A percentile compares a stretch with the other conserved stretches of the same genome.
These are phyloP conservation scores for Tolypocladium paradoxum DNA, from an alignment of 2,329 filamentous ascomycete genomes.

Conservation along the genomic window DNA sequence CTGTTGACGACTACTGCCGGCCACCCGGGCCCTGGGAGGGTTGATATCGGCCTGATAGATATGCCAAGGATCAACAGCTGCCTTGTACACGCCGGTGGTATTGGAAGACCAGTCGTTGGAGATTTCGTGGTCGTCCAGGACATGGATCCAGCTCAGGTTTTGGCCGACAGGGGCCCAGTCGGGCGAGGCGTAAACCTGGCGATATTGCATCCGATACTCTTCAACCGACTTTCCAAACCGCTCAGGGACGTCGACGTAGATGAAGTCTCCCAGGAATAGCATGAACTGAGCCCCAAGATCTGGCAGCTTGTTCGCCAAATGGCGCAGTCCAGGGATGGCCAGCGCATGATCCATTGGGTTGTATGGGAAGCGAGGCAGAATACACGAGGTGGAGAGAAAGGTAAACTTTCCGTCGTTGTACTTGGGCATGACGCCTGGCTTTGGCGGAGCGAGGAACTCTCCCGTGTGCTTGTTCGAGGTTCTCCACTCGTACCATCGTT, in stretches of 20 bases:
- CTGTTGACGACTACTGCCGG: constrained; percentile 26
- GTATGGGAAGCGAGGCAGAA: constrained; percentile 86
- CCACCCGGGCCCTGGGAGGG: constrained; percentile 55
- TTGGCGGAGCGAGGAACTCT: constrained; percentile 68
- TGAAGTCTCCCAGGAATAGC: constrained; percentile 80
- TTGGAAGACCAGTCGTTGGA: constrained; percentile 73
- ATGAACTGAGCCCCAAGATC: constrained; percentile 65
- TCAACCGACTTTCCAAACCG: constrained; percentile 61
- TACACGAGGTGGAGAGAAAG: constrained; percentile 86
- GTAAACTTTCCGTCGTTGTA: constrained; percentile 63
- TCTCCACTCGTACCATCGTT: constrained; percentile 70
- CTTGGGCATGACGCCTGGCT: constrained; percentile 50
- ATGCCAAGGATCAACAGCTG: constrained; percentile 73
- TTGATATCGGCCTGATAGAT: constrained; percentile 81
- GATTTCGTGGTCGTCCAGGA: constrained; percentile 94
- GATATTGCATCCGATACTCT: constrained; percentile 83
- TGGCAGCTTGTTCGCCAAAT: constrained; percentile 64
- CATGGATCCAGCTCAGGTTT: constrained; percentile 93
- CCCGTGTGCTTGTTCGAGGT: constrained; percentile 83
- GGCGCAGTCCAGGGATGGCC: constrained; percentile 66
- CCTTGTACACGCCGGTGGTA: constrained; percentile 66
- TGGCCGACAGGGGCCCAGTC: constrained; percentile 71
- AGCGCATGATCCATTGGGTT: constrained; percentile 73
- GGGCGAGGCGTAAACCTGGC: constrained; percentile 89
- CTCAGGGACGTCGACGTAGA: constrained; percentile 80